These are phyloP conservation scores for Apocynum venetum DNA, from an alignment of 257 asterid genomes.

Conservation along the genomic window DNA sequence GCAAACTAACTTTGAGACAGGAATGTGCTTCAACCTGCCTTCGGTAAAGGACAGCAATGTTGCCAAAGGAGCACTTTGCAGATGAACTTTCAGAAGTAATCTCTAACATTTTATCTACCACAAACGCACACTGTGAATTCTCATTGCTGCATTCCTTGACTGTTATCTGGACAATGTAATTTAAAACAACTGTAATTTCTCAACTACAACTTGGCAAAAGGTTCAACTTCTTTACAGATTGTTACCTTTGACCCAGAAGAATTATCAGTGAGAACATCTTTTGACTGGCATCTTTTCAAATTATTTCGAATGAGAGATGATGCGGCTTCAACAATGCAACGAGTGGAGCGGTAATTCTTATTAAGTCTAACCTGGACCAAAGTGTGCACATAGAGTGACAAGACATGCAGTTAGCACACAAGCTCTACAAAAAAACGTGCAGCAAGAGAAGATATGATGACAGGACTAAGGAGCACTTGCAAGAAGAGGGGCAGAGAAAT, in stretches of 20 bases:
- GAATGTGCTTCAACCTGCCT: constrained; percentile 75
- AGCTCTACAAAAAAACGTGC: constrained; percentile 10
- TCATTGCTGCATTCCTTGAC: constrained; percentile 88
- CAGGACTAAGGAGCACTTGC: background rate
- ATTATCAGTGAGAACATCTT: constrained; percentile 71
- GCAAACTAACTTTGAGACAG: constrained; percentile 14
- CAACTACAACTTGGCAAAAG: constrained; percentile 1
- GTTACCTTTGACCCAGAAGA: constrained; percentile 84
- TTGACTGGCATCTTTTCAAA: constrained; percentile 56
- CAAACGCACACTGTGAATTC: constrained; percentile 87
- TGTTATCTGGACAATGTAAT: constrained; percentile 52
- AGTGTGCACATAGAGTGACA: constrained; percentile 16
- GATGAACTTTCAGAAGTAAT: constrained; percentile 63
- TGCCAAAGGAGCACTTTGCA: constrained; percentile 55
- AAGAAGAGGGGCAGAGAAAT: constrained; percentile 11
- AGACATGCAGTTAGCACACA: constrained; percentile 20
- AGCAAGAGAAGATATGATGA: constrained; percentile 10
- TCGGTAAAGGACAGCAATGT: constrained; percentile 82
- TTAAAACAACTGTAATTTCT: constrained; percentile 7
- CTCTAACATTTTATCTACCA: constrained; percentile 86
- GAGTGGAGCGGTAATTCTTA: constrained; percentile 85
- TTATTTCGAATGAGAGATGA: constrained; percentile 78
- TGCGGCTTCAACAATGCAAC: constrained; percentile 94
- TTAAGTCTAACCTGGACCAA: constrained; percentile 68
- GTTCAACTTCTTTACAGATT: background rate